phyloP scores from a whole-genome alignment of 1,284 basidiomycete genomes.

The Wallemia hederae region DNA sequence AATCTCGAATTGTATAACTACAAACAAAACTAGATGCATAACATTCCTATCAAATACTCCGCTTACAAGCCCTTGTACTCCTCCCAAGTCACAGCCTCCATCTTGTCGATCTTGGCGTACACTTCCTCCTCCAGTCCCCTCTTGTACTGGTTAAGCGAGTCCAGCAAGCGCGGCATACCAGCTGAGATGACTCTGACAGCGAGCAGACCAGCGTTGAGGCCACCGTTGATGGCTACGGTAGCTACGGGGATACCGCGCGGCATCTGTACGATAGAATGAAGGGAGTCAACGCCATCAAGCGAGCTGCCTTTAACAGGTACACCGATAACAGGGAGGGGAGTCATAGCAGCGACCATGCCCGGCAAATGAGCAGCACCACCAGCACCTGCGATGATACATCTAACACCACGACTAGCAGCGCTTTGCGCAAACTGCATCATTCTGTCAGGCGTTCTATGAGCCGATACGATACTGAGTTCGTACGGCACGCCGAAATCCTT shows the following conservation, averaged over 20 bases:
- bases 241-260: conserved; percentile 94
- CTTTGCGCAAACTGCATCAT: conserved; percentile 54
- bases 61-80: conserved; percentile 26
- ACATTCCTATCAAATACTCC: background rate
- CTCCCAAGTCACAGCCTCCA: conserved; percentile 64
- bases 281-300: conserved; percentile 78
- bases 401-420: conserved; percentile 40
- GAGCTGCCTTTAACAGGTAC: conserved; percentile 88
- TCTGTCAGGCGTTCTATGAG: conserved; percentile 74
- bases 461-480: conserved; percentile 84
- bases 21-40: background rate
- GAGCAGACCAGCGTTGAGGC: conserved; percentile 71
- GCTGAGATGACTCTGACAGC: conserved; percentile 64
- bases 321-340: conserved; percentile 70
- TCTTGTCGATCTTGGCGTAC: conserved; percentile 42
- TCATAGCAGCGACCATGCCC: conserved; percentile 93
- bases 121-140: conserved; percentile 52
- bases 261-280: conserved; percentile 98
- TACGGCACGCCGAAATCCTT: conserved; percentile 58
- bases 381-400: conserved; percentile 72
- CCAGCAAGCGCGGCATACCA: conserved; percentile 34
- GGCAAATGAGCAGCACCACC: conserved; percentile 92
- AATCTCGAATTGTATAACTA: background rate
- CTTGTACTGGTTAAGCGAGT: conserved; percentile 47
- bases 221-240: conserved; percentile 89